phyloP scores from a whole-genome alignment of 768 basidiomycete species.

The Floccularia luteovirens region DNA sequence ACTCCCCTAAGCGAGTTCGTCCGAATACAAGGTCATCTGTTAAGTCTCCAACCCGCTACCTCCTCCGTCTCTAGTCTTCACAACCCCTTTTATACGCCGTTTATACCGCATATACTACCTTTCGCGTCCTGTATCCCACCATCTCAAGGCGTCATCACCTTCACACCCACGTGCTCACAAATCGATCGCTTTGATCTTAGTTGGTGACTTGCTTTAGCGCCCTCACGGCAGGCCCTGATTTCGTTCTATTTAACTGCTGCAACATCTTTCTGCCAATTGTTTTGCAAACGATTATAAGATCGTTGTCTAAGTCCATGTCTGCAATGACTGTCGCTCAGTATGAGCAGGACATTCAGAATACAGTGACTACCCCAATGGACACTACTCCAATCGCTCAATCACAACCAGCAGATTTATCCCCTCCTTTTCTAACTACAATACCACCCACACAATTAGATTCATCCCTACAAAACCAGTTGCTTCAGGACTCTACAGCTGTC shows the following conservation, averaged over 20 bases:
- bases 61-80: not conserved
- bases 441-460: conserved; percentile 12
- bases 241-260: conserved; percentile 11
- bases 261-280: conserved; percentile 1
- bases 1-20: not conserved
- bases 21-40: not conserved
- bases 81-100: not conserved
- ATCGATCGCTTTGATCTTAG: conserved; percentile 11
- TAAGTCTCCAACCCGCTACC: not conserved
- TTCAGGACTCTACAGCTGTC: conserved; percentile 23
- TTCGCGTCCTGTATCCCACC: not conserved
- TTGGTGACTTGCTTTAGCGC: conserved; percentile 4
- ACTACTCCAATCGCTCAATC: conserved; percentile 21
- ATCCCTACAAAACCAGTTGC: conserved; percentile 14
- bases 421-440: conserved; percentile 11
- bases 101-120: not conserved
- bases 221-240: conserved; percentile 3
- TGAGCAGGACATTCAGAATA: conserved; percentile 20
- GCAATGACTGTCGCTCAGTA: conserved; percentile 18
- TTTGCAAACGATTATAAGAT: conserved; percentile 4
- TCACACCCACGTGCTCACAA: conserved; percentile 12
- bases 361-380: conserved; percentile 25
- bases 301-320: conserved; percentile 7
- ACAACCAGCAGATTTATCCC: conserved; percentile 16
- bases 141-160: not conserved